These are phyloP conservation scores for Globisporangium paddicum DNA, from an alignment of 352 stramenopile species.

Conservation along the genomic window DNA sequence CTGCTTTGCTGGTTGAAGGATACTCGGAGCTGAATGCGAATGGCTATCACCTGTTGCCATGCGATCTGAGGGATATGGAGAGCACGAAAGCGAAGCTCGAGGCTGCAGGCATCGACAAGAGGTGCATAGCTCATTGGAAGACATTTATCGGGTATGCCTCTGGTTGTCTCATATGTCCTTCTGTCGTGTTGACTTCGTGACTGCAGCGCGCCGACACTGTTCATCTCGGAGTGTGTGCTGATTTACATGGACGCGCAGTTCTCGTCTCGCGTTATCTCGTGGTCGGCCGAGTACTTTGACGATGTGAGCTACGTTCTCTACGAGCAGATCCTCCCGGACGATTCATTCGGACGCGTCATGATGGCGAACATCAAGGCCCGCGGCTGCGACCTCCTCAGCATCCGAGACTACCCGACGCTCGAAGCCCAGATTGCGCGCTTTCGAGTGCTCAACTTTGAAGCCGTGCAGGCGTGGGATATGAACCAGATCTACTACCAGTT, in stretches of 20 bases:
- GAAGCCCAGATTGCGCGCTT: conserved; percentile 76
- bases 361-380: conserved; percentile 88
- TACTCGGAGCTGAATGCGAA: conserved; percentile 61
- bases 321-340: conserved; percentile 88
- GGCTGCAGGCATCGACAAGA: conserved; percentile 42
- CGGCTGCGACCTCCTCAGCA: conserved; percentile 85
- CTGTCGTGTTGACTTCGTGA: background rate
- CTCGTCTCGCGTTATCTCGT: conserved; percentile 69
- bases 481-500: conserved; percentile 92
- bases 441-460: conserved; percentile 54
- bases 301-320: conserved; percentile 85
- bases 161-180: background rate
- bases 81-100: conserved; percentile 53
- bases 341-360: conserved; percentile 90
- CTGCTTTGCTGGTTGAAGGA: conserved; percentile 13
- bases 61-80: conserved; percentile 65
- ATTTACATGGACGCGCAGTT: conserved; percentile 90
- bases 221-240: conserved; percentile 90
- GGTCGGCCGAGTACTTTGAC: conserved; percentile 59
- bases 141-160: background rate
- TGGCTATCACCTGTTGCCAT: conserved; percentile 77
- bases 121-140: conserved; percentile 10
- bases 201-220: conserved; percentile 46
- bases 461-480: conserved; percentile 86
- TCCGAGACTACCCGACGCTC: conserved; percentile 70